Percentiles rank a stretch among this genome's conserved stretches.
These are phyloP conservation scores for Penicillium sp. DNA, from an alignment of 2,329 filamentous ascomycete species.

Conservation along the genomic window DNA sequence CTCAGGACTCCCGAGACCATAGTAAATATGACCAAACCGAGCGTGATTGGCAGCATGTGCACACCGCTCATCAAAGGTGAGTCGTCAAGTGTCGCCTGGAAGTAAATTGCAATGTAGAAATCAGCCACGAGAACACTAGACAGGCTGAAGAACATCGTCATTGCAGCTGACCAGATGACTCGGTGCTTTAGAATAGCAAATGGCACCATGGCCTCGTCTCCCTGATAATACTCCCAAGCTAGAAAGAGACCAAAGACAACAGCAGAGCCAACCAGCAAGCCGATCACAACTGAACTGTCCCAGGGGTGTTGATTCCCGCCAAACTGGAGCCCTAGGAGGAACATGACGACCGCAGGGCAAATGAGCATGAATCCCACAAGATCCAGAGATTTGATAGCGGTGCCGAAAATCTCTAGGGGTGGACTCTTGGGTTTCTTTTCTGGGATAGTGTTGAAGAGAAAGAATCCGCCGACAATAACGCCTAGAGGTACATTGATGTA, in stretches of 20 bases:
- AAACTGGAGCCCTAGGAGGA: conserved; percentile 41
- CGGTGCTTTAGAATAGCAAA: conserved; percentile 31
- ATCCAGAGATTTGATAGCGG: conserved; percentile 22
- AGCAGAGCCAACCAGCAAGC: conserved; percentile 31
- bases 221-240: conserved; percentile 35
- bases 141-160: conserved; percentile 27
- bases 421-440: conserved; percentile 21
- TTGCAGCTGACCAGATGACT: conserved; percentile 30
- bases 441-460: conserved; percentile 30
- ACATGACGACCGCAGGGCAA: conserved; percentile 32
- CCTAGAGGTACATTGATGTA: conserved; percentile 40
- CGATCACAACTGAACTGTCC: conserved; percentile 34
- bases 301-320: conserved; percentile 28
- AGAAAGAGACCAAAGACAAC: conserved; percentile 23
- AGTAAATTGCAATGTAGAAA: conserved; percentile 42
- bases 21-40: conserved; percentile 6
- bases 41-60: conserved; percentile 35
- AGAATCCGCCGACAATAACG: conserved; percentile 22
- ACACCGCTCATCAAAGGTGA: conserved; percentile 41
- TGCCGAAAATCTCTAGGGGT: conserved; percentile 21
- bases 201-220: conserved; percentile 40
- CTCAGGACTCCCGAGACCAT: conserved; percentile 4
- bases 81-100: conserved; percentile 40
- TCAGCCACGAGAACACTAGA: conserved; percentile 24
- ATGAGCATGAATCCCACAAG: conserved; percentile 37